Conservation (phyloP, 176 grass and related monocot species). For the Areca catechu region DNA sequence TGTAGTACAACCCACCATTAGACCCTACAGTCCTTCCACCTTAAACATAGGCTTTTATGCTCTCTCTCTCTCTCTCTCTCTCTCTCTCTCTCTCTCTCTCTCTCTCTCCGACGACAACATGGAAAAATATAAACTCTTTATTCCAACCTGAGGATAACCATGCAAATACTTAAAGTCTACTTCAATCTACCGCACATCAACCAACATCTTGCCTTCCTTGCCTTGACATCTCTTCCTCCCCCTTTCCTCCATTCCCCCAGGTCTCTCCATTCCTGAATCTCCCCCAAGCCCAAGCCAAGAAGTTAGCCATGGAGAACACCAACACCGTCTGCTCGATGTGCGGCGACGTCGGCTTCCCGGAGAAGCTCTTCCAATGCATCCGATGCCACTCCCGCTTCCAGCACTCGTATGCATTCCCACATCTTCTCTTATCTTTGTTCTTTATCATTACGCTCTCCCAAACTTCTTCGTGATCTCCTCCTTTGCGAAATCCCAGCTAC, state of each 20-base stretch:
- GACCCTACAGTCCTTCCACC: too few relatives aligned
- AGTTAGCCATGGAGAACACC: constrained; percentile 20
- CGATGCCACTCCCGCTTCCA: constrained; percentile 80
- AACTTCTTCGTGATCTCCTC: background rate
- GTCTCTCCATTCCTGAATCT: background rate
- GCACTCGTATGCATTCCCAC: constrained; percentile 57
- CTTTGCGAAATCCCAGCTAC: constrained; percentile 34
- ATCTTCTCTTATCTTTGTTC: background rate
- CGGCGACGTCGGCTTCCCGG: constrained; percentile 92
- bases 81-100: too few relatives aligned
- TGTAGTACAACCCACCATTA: too few relatives aligned
- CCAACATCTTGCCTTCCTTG: too few relatives aligned
- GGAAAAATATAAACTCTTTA: too few relatives aligned
- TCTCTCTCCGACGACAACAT: too few relatives aligned
- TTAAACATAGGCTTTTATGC: too few relatives aligned
- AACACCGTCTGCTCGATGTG: constrained; percentile 84
- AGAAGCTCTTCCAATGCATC: constrained; percentile 87
- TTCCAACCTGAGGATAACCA: too few relatives aligned
- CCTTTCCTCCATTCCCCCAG: background rate
- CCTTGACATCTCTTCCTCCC: constrained; percentile 4
- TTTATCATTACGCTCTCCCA: background rate
- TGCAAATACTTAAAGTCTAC: too few relatives aligned
- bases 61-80: too few relatives aligned
- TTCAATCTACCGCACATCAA: too few relatives aligned
- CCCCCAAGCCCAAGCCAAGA: constrained; percentile 8